Evolutionary conservation across 768 basidiomycete species (phyloP), one percentile per base, ranked within the genome.

Genomic region (Russula abietina): DNA sequence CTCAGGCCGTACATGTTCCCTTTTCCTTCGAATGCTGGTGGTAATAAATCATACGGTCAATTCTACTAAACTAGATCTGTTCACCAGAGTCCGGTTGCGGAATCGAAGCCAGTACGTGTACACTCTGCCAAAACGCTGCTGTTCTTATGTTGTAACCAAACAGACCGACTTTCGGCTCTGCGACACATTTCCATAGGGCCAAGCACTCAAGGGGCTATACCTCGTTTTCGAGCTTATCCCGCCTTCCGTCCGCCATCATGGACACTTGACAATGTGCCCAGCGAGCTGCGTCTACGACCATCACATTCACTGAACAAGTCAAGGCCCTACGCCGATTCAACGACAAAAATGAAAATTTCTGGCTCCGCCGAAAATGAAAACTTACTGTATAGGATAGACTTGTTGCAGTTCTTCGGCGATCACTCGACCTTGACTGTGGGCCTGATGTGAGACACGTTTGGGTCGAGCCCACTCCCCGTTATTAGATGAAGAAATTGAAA

Each of bases 391-490:
- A 61, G 66, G 41, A 57, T 43, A 11, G 66, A 64, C 55, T 26
- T 43, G 36, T 46, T 66, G 24, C 55, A 36, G 22, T 50, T 53
- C 46, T 55, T 59, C 12, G 59, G 65, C 16, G 60, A 65, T 36
- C 65, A 62, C 48, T 22, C 54, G 48, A 68, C 60, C 8, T 49
- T 55, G 30, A 30, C 39, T 24, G 49, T 54, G n/a, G 65, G 61
- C 46, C 57, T 22, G 58, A 62, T 26, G 55, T 62, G 52, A 62
- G 54, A 41, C 50, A 65, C 33, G 53, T 69, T 28, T 70, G 69
- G 66, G 54, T 70, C 11, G 58, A 66, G 17, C 65, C 59, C 11
- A 62, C 63, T n/a, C 65, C 65, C 14, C 55, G 4, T 45, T 67
- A 3, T 9, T 71, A 14, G 57, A 48, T 17, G 53, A 56, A 24